phyloP scores from a whole-genome alignment of 805 yeast genomes.

The Danielozyma ontarioensis region DNA sequence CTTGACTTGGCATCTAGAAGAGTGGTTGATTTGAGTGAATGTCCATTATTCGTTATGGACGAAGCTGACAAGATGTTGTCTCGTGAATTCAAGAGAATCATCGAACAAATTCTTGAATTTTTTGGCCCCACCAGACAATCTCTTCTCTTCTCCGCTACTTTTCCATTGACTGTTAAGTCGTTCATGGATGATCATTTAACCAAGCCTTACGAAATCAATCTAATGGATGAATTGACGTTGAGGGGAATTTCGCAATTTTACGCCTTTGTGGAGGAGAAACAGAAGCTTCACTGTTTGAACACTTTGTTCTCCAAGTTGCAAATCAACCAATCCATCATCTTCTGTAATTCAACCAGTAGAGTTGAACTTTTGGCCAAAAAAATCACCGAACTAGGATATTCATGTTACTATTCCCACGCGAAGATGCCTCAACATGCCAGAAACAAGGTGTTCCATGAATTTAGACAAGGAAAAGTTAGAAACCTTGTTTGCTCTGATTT shows the following conservation, averaged over 20 bases:
- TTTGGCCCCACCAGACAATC: constrained; percentile 74
- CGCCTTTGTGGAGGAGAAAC: constrained; percentile 97
- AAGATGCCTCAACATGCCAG: constrained; percentile 96
- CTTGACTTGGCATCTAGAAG: constrained; percentile 87
- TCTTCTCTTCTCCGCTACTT: constrained; percentile 88
- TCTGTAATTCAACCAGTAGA: constrained; percentile 94
- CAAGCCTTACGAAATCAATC: constrained; percentile 90
- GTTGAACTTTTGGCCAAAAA: constrained; percentile 94
- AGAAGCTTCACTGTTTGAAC: constrained; percentile 92
- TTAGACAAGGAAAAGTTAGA: constrained; percentile 96
- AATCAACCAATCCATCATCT: constrained; percentile 93
- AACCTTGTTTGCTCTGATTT: constrained; percentile 95
- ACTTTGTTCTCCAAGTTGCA: constrained; percentile 90
- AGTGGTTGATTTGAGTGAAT: constrained; percentile 80
- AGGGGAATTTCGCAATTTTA: constrained; percentile 96
- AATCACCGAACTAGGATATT: constrained; percentile 92
- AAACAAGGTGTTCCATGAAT: constrained; percentile 97
- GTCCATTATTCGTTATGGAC: constrained; percentile 91
- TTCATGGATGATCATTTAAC: constrained; percentile 88
- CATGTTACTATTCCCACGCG: constrained; percentile 96
- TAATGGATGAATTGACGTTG: constrained; percentile 95
- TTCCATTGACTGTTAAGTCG: constrained; percentile 88
- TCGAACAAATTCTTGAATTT: constrained; percentile 78
- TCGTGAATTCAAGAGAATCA: constrained; percentile 80
- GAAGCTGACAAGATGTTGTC: constrained; percentile 97